Evolutionary conservation across 805 yeast genomes (phyloP).

Genomic region (Metschnikowia kofuensis): DNA sequence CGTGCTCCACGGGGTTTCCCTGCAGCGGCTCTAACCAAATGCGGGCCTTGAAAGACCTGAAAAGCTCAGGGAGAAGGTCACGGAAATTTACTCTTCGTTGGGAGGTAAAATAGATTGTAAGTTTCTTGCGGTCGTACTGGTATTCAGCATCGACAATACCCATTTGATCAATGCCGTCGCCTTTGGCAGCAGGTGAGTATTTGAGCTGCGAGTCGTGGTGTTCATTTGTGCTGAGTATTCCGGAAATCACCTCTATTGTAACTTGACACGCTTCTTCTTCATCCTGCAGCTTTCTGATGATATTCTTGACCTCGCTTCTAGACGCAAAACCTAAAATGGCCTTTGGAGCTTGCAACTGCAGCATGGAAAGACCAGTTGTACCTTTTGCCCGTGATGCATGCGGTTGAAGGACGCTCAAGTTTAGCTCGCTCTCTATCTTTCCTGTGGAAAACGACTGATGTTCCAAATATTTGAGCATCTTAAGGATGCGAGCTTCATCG

Average conservation of each 20-base stretch:
- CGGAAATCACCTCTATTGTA: slow-evolving; percentile 51
- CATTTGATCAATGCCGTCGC: slow-evolving; percentile 42
- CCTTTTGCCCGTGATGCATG: not conserved
- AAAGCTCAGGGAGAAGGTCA: slow-evolving; percentile 67
- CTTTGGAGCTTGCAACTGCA: slow-evolving; percentile 45
- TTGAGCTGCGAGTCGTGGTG: not conserved
- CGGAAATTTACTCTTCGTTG: slow-evolving; percentile 69
- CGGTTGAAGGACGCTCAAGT: slow-evolving; percentile 22
- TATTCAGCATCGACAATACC: slow-evolving; percentile 72
- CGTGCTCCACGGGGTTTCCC: slow-evolving; percentile 32
- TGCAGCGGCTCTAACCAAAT: slow-evolving; percentile 80
- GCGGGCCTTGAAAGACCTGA: slow-evolving; percentile 72
- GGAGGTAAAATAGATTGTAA: slow-evolving; percentile 57
- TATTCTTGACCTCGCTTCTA: slow-evolving; percentile 55
- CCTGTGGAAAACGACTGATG: slow-evolving; percentile 62
- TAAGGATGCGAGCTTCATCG: slow-evolving; percentile 67
- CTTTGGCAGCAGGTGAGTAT: slow-evolving; percentile 1
- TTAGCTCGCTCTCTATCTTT: slow-evolving; percentile 20
- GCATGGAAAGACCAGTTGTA: not conserved
- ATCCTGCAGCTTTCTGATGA: slow-evolving; percentile 57
- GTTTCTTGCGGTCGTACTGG: slow-evolving; percentile 76
- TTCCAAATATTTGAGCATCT: slow-evolving; percentile 64
- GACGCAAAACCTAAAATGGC: slow-evolving; percentile 63
- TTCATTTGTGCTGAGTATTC: slow-evolving; percentile 18
- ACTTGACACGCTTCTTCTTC: slow-evolving; percentile 63